These are phyloP conservation scores for Simmondsia chinensis DNA, from an alignment of 148 eudicot genomes.

Conservation along the genomic window DNA sequence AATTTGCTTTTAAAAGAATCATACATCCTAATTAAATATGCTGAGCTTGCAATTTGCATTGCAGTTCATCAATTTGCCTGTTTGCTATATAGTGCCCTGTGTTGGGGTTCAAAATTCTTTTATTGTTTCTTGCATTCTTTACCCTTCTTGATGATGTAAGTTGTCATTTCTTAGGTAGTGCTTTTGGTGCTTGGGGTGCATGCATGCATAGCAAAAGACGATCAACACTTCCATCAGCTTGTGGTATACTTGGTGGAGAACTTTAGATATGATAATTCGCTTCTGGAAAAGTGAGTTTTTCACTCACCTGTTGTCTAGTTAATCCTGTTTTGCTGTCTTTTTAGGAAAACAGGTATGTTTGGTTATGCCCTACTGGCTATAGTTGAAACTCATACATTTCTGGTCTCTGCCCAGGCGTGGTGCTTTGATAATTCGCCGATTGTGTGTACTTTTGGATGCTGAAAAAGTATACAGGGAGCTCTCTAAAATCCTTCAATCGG, in stretches of 20 bases:
- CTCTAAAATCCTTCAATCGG: conserved; percentile 69
- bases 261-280: conserved; percentile 61
- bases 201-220: conserved; percentile 92
- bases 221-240: conserved; percentile 65
- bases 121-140: no score
- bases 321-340: background rate
- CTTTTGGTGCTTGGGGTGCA: conserved; percentile 94
- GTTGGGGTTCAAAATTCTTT: no score
- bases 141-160: conserved; percentile 3
- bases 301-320: background rate
- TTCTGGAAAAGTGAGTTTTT: conserved; percentile 74
- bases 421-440: conserved; percentile 83
- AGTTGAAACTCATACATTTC: background rate
- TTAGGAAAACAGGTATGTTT: background rate
- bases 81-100: no score
- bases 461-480: conserved; percentile 88
- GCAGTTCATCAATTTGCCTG: no score
- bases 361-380: background rate
- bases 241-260: conserved; percentile 64
- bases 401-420: conserved; percentile 57
- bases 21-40: no score
- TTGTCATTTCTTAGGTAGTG: conserved; percentile 53
- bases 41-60: no score
- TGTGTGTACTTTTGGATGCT: conserved; percentile 83
- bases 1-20: no score